Conservation (phyloP, 768 basidiomycete genomes). For the Lactarius akahatsu region DNA sequence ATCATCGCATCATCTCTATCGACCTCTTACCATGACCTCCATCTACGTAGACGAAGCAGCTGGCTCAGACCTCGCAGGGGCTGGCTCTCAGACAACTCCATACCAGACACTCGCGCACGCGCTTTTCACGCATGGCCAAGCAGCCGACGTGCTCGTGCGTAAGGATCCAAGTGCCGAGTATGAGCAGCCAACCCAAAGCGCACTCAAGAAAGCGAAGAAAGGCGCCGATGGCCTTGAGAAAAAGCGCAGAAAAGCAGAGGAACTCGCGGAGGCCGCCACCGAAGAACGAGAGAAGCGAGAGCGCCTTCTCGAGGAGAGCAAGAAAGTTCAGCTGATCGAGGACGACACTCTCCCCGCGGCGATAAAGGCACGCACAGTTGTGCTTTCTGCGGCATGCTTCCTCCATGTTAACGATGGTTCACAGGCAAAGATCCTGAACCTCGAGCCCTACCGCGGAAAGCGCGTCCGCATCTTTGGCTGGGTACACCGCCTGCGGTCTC, state of each 20-base stretch:
- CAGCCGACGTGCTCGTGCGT: constrained; percentile 58
- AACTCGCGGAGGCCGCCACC: constrained; percentile 64
- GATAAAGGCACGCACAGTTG: constrained; percentile 54
- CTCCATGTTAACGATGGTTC: background rate
- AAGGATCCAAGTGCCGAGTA: constrained; percentile 64
- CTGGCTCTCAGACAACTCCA: constrained; percentile 69
- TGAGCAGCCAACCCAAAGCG: constrained; percentile 78
- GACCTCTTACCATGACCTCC: constrained; percentile 38
- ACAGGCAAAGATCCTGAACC: constrained; percentile 68
- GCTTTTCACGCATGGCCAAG: constrained; percentile 57
- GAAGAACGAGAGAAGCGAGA: constrained; percentile 72
- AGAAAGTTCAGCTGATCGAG: constrained; percentile 77
- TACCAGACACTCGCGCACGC: constrained; percentile 85
- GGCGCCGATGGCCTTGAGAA: constrained; percentile 82
- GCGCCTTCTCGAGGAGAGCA: constrained; percentile 83
- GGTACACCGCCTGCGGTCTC: constrained; percentile 91
- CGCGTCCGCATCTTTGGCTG: constrained; percentile 90
- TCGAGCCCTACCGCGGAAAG: constrained; percentile 59
- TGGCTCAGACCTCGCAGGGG: constrained; percentile 73
- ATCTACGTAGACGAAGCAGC: constrained; percentile 79
- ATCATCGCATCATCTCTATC: too few relatives aligned
- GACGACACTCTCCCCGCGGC: constrained; percentile 66
- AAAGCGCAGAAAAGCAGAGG: constrained; percentile 81
- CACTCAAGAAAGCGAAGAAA: constrained; percentile 93
- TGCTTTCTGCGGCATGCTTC: background rate